A percentile compares a stretch with the other conserved stretches of the same genome.
These are phyloP conservation scores for Sergeia podlipaevii DNA, from an alignment of 208 protist species.

Conservation along the genomic window DNA sequence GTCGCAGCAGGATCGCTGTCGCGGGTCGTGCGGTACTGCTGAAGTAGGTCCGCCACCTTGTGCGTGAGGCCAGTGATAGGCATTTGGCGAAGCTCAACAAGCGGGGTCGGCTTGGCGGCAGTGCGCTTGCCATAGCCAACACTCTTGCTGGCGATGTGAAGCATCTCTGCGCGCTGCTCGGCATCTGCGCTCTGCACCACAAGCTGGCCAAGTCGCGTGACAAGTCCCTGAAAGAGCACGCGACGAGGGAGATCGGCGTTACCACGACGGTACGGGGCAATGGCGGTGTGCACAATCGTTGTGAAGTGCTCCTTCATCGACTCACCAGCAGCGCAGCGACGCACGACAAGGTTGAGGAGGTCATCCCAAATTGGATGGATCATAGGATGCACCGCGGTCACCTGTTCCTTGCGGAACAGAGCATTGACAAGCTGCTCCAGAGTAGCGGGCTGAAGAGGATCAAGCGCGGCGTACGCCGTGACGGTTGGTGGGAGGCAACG, in stretches of 20 bases:
- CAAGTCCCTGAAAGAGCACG: constrained; percentile 74
- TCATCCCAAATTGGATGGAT: constrained; percentile 88
- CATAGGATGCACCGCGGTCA: constrained; percentile 79
- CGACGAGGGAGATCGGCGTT: constrained; percentile 68
- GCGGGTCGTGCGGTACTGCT: constrained; percentile 54
- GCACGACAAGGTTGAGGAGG: constrained; percentile 65
- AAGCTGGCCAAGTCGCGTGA: constrained; percentile 69
- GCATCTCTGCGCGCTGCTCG: constrained; percentile 58
- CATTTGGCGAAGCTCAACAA: constrained; percentile 63
- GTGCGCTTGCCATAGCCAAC: constrained; percentile 67
- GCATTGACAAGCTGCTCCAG: constrained; percentile 83
- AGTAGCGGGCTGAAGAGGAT: constrained; percentile 66
- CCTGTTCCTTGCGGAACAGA: constrained; percentile 86
- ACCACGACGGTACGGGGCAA: constrained; percentile 82
- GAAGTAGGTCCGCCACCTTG: constrained; percentile 71
- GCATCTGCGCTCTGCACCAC: constrained; percentile 70
- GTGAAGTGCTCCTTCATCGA: constrained; percentile 84
- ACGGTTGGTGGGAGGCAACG: constrained; percentile 31
- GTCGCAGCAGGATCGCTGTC: constrained; percentile 50
- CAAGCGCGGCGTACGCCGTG: constrained; percentile 37
- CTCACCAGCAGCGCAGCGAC: constrained; percentile 66
- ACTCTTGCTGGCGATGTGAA: constrained; percentile 70
- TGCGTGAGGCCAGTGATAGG: constrained; percentile 45
- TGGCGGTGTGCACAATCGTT: constrained; percentile 79
- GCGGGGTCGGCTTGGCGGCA: constrained; percentile 52